These are phyloP conservation scores for Blastomyces emzantsi DNA, from an alignment of 2,329 filamentous ascomycete genomes.

Conservation along the genomic window DNA sequence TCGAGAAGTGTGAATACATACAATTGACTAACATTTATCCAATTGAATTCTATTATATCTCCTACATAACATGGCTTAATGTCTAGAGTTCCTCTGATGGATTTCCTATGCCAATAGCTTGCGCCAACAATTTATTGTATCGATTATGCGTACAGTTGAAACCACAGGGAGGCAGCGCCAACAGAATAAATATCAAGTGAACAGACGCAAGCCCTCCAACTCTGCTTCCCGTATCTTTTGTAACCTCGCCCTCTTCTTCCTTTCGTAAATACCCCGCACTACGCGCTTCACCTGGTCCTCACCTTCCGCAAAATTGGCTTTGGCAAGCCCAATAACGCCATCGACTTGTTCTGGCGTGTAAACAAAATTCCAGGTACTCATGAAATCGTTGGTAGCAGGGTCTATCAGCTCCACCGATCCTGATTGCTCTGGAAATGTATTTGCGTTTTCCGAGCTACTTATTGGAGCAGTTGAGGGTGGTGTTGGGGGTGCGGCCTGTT, in stretches of 20 bases:
- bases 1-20: no score
- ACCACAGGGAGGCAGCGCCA: no score
- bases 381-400: conserved; percentile 71
- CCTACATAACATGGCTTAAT: background rate
- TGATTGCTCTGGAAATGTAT: conserved; percentile 20
- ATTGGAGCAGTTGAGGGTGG: conserved; percentile 16
- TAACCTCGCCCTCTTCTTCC: conserved; percentile 63
- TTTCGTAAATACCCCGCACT: conserved; percentile 81
- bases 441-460: conserved; percentile 15
- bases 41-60: background rate
- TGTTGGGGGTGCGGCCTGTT: background rate
- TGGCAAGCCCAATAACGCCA: conserved; percentile 68
- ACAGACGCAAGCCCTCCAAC: background rate
- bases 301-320: conserved; percentile 79
- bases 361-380: conserved; percentile 97
- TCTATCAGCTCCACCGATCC: conserved; percentile 67
- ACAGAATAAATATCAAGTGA: background rate
- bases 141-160: background rate
- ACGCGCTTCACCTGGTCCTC: conserved; percentile 67
- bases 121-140: background rate
- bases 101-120: background rate
- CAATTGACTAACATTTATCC: background rate
- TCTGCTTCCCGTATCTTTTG: conserved; percentile 28
- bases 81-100: background rate
- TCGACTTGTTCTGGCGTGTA: conserved; percentile 90